A percentile compares a stretch with the other conserved stretches of the same genome.
Evolutionary conservation across 75 land plant species (phyloP).

Genomic region (Selaginella tamariscina): DNA sequence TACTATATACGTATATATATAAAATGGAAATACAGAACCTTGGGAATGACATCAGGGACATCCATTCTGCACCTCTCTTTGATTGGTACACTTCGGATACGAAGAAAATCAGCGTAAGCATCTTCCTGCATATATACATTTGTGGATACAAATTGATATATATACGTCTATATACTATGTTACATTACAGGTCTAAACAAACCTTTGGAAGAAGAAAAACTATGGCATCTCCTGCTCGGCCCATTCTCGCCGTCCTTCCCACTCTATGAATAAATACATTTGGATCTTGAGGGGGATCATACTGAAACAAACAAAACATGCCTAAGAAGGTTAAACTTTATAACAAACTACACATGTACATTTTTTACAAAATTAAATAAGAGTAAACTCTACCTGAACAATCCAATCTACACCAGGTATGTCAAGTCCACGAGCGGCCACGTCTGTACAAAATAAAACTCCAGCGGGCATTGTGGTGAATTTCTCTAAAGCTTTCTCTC

Average conservation of each 20-base stretch:
- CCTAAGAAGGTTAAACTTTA: too few relatives aligned
- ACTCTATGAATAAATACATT: constrained; percentile 87
- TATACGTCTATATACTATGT: too few relatives aligned
- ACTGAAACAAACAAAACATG: constrained; percentile 40
- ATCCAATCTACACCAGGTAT: constrained; percentile 91
- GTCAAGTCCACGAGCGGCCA: constrained; percentile 89
- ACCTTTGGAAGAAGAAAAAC: constrained; percentile 82
- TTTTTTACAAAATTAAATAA: too few relatives aligned
- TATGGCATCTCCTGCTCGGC: constrained; percentile 69
- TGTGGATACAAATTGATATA: neutral
- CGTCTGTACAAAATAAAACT: constrained; percentile 81
- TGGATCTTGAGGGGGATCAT: constrained; percentile 94
- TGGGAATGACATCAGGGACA: constrained; percentile 47
- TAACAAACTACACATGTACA: too few relatives aligned
- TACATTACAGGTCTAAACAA: too few relatives aligned
- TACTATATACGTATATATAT: too few relatives aligned
- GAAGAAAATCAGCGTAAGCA: constrained; percentile 85
- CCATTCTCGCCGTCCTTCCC: constrained; percentile 89
- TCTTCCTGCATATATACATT: constrained; percentile 47
- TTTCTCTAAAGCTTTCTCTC: constrained; percentile 78
- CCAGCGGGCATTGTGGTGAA: constrained; percentile 55
- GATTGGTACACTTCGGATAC: constrained; percentile 67
- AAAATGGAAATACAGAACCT: too few relatives aligned
- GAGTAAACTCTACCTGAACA: constrained; percentile 51
- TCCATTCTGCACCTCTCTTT: constrained; percentile 39